A percentile compares a stretch with the other conserved stretches of the same genome.
phyloP scores from a whole-genome alignment of 2,329 filamentous ascomycete species.

The Ceratocystis lukuohia region DNA sequence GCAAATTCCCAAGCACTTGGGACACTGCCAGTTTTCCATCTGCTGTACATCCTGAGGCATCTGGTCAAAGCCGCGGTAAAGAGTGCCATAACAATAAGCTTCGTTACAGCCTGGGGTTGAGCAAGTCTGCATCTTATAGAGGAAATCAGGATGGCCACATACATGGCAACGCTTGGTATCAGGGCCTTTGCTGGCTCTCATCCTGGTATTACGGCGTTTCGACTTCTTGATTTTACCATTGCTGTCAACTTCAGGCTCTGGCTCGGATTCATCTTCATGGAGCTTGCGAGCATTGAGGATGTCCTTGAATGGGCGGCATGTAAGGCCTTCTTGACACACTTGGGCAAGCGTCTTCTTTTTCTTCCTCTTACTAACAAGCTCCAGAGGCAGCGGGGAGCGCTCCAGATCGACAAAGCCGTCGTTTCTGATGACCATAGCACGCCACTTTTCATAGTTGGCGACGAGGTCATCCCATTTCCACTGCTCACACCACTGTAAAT shows the following conservation, averaged over 20 bases:
- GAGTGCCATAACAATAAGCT: conserved; percentile 81
- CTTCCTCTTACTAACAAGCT: conserved; percentile 51
- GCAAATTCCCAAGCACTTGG: conserved; percentile 73
- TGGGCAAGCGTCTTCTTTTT: conserved; percentile 74
- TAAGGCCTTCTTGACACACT: conserved; percentile 84
- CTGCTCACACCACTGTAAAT: conserved; percentile 82
- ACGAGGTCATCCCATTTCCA: conserved; percentile 72
- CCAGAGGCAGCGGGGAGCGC: conserved; percentile 55
- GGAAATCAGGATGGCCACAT: conserved; percentile 65
- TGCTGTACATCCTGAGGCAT: conserved; percentile 75
- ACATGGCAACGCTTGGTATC: conserved; percentile 68
- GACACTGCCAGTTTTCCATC: conserved; percentile 72
- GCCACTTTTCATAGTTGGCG: conserved; percentile 70
- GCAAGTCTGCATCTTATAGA: conserved; percentile 76
- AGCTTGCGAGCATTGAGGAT: conserved; percentile 46
- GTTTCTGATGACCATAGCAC: conserved; percentile 60
- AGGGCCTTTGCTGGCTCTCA: conserved; percentile 17
- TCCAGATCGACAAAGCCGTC: conserved; percentile 53
- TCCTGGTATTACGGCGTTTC: background rate
- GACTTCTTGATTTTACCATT: conserved; percentile 33
- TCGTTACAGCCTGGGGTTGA: conserved; percentile 53
- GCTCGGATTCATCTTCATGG: conserved; percentile 24
- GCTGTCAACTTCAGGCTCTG: conserved; percentile 49
- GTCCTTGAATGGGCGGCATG: conserved; percentile 67
- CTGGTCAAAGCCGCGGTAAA: conserved; percentile 84